Base-by-base conservation (phyloP, 345 rosid genomes). In the Boechera divaricarpa region DNA sequence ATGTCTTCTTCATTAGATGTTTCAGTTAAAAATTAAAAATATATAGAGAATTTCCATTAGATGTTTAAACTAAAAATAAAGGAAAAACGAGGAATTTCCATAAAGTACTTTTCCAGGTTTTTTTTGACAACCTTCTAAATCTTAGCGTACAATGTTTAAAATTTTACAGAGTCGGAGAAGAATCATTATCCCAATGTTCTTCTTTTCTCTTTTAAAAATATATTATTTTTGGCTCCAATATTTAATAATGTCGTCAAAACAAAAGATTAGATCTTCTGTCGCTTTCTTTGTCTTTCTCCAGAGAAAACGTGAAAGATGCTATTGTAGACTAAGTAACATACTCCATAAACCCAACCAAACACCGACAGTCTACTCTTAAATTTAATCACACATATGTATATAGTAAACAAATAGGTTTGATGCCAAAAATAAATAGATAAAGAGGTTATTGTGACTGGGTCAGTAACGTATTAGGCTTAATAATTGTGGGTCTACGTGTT, bases 191-290 rank as follows among this genome's bases (percentile, higher is more conserved):
- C 11, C 38, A 36, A 36, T 72, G 48, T 8, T 48, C 48, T 48
- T 29, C 16, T 33, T 48, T 26, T 57, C 51, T 24, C 4, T 52
- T 10, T 16, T 2, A 5, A 12, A 58, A 47, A 57, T 21, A 13
- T 21, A 59, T 10, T 5, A 9, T 21, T 26, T 55, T 35, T 48
- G 67, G 67, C 49, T 72, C n/a, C 58, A 48, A 29, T 39, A 52
- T 16, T 10, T 26, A 10, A n/a, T 53, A 54, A 31, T 64, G 55
- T 44, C 28, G 33, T 63, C 71, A 63, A 63, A 63, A 54, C 47
- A 7, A 24, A 73, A 31, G 1, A 29, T 74, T 74, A 74, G 77
- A 65, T 74, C 49, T 45, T 42, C 18, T 64, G 77, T 74, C 63
- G 11, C 77, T 64, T 64, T 73, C 77, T 63, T 49, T 8, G 5